phyloP scores from a whole-genome alignment of 2,329 filamentous ascomycete genomes.

The Camptophora hylomeconis region DNA sequence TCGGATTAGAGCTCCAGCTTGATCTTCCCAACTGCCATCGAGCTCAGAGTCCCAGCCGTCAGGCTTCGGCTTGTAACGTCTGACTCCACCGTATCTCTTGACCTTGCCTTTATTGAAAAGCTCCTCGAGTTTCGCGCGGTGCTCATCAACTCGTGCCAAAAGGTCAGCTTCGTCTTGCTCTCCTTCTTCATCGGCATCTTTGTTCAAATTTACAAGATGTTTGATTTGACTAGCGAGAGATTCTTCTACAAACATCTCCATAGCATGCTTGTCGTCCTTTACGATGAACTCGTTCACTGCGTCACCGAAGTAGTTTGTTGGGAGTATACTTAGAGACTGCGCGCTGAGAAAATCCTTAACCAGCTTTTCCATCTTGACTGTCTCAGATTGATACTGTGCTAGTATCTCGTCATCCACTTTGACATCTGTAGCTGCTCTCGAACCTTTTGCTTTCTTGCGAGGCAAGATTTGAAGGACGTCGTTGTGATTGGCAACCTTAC shows the following conservation, averaged over 20 bases:
- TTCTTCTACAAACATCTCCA: conserved; percentile 67
- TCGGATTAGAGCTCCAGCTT: conserved; percentile 51
- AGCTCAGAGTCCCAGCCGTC: conserved; percentile 79
- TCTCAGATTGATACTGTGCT: conserved; percentile 52
- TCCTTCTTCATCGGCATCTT: conserved; percentile 51
- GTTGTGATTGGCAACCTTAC: conserved; percentile 83
- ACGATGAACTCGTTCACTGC: conserved; percentile 86
- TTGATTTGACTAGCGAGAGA: conserved; percentile 58
- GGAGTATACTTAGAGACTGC: conserved; percentile 83
- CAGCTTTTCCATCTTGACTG: conserved; percentile 74
- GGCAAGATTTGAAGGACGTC: conserved; percentile 89
- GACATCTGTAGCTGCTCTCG: conserved; percentile 37
- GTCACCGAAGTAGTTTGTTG: conserved; percentile 83
- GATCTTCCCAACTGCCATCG: conserved; percentile 74
- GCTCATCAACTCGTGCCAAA: conserved; percentile 58
- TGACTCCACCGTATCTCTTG: conserved; percentile 38
- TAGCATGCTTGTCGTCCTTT: conserved; percentile 87
- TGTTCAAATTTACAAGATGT: conserved; percentile 53
- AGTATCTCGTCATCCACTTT: conserved; percentile 53
- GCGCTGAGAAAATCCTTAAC: conserved; percentile 77
- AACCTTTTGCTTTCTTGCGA: conserved; percentile 55
- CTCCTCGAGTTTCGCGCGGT: conserved; percentile 57
- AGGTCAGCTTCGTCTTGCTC: conserved; percentile 58
- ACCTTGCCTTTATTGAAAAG: conserved; percentile 54
- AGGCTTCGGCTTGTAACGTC: conserved; percentile 61